Base-by-base conservation (phyloP, 305 asterid genomes). In the Fraxinus angustifolia region DNA sequence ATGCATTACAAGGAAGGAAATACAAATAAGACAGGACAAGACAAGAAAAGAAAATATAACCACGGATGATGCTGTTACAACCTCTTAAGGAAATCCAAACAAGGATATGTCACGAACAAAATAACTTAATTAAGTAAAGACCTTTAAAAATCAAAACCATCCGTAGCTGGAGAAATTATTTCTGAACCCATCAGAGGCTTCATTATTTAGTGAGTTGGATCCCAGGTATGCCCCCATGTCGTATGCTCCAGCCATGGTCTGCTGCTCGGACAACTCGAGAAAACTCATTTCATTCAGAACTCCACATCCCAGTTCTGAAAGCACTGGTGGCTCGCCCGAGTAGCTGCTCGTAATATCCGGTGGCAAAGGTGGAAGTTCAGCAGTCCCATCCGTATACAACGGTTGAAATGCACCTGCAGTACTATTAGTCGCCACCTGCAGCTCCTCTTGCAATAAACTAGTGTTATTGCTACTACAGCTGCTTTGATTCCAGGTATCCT, bases 341-440 rank as follows among this genome's bases (percentile, higher is more conserved):
- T 85, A 85, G 88, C 93, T 87, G 78, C 90, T 90, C 28, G 94
- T 94, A 19, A 94, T 94, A 23, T 94, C 98, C 33, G 97, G 97
- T 8, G 98, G 98, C 84, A 94, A 73, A 4, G 98, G 98, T 10
- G 98, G 98, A 83, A 94, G 88, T 65, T 93, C 96, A 2, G 84
- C 86, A 28, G 34, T 67, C 17, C n/a, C 35, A 26, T 67, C 35
- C 0, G 31, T 2, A 21, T 21, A 21, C 30, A 21, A 21, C 31
- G 70, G 70, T 2, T 81, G 60, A 68, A 19, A 67, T 0, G 53
- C 50, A 30, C 80, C 80, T 21, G 28, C 71, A 12, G 5, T 23
- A 73, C 36, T 31, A 14, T 74, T 33, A 70, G 50, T 74, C 19
- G 36, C 65, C 17, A 78, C 79, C 78, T 81, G 84, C 80, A 78